phyloP scores from a whole-genome alignment of 129 eudicot genomes.

The Pittosporum tobira region DNA sequence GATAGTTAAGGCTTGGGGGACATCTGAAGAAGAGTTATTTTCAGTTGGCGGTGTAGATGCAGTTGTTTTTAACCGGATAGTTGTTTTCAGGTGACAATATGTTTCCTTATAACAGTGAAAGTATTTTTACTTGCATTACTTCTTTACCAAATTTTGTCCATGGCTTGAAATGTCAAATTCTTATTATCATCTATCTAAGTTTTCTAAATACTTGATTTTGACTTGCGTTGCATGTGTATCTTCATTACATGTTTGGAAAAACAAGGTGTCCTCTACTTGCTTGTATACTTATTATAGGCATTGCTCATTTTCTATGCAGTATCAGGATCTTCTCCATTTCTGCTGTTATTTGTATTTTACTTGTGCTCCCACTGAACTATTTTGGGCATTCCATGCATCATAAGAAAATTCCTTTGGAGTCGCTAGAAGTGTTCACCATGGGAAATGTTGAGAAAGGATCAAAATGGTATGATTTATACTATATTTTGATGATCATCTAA shows the following conservation, averaged over 20 bases:
- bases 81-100: slow-evolving; percentile 51
- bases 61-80: slow-evolving; percentile 58
- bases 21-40: slow-evolving; percentile 67
- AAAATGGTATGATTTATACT: slow-evolving; percentile 39
- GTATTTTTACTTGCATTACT: background rate
- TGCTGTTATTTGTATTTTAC: slow-evolving; percentile 56
- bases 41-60: slow-evolving; percentile 81
- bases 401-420: slow-evolving; percentile 39
- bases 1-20: slow-evolving; percentile 85
- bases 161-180: background rate
- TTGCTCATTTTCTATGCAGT: slow-evolving; percentile 32
- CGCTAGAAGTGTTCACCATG: slow-evolving; percentile 62
- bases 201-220: too few species aligned
- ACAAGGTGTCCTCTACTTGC: background rate
- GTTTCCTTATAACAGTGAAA: background rate
- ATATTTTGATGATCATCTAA: background rate
- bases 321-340: slow-evolving; percentile 75
- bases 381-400: slow-evolving; percentile 55
- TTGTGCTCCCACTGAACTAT: slow-evolving; percentile 91
- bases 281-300: background rate
- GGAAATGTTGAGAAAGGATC: slow-evolving; percentile 71
- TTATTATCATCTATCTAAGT: background rate
- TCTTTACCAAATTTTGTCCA: background rate
- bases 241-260: background rate
- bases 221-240: too few species aligned